Conservation (phyloP, 163 green algal genomes). For the Chlorella variabilis region DNA sequence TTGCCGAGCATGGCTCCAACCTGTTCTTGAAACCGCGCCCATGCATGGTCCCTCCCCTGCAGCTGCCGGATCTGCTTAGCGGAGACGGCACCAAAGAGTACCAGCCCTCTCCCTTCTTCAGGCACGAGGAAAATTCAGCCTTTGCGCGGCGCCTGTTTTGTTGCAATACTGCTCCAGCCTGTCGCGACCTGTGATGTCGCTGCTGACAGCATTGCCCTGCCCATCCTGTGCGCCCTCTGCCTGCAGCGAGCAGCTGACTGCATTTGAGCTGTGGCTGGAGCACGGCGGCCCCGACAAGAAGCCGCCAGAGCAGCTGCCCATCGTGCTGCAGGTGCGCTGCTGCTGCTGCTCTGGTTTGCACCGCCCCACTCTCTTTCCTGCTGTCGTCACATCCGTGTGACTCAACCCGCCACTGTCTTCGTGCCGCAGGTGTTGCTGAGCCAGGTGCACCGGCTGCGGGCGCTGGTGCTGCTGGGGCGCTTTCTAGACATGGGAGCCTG, state of each 20-base stretch:
- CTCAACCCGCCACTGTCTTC: neutral
- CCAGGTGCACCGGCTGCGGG: slow-evolving; percentile 93
- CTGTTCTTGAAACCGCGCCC: no score
- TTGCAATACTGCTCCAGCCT: no score
- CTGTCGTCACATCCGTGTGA: neutral
- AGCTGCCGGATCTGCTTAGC: slow-evolving; percentile 50
- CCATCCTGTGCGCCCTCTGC: neutral
- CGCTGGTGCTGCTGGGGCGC: slow-evolving; percentile 93
- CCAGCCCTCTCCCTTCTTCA: slow-evolving; percentile 93
- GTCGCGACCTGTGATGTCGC: no score
- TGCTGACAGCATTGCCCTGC: neutral
- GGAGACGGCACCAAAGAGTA: slow-evolving; percentile 76
- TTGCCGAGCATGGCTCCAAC: no score
- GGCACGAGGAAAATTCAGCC: no score
- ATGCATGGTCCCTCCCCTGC: neutral
- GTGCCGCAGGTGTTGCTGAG: slow-evolving; percentile 88
- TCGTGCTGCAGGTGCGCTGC: slow-evolving; percentile 92
- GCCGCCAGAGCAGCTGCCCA: slow-evolving; percentile 98
- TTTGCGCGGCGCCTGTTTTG: no score
- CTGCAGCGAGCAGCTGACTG: slow-evolving; percentile 92
- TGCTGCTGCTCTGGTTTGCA: neutral
- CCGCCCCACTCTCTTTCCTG: neutral
- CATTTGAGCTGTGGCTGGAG: slow-evolving; percentile 98
- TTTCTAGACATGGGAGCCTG: slow-evolving; percentile 99
- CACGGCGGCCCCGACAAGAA: slow-evolving; percentile 83